A percentile compares a stretch with the other conserved stretches of the same genome.
Evolutionary conservation across 371 early-diverging fungal genomes (phyloP).

Genomic region (Dinochytrium kinnereticum): DNA sequence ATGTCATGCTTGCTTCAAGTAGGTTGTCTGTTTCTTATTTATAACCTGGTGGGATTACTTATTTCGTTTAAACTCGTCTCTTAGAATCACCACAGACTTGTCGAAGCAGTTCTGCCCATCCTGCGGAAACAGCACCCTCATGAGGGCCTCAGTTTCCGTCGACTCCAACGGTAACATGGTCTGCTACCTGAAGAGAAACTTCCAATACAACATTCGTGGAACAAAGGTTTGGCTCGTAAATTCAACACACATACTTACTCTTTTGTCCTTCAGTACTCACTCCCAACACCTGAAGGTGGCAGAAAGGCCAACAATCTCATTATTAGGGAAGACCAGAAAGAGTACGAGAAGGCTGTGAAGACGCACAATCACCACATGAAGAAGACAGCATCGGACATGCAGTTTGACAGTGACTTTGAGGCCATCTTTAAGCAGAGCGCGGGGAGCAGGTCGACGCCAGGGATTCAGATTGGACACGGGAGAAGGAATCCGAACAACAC

Average conservation of each 20-base stretch:
- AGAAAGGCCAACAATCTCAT: slow-evolving; percentile 73
- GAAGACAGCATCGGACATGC: slow-evolving; percentile 21
- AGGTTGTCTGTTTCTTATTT: slow-evolving; percentile 40
- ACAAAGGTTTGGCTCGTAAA: slow-evolving; percentile 65
- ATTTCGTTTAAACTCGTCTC: background rate
- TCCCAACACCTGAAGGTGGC: slow-evolving; percentile 87
- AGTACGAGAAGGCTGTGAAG: slow-evolving; percentile 62
- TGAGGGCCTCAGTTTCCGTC: slow-evolving; percentile 80
- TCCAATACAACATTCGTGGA: slow-evolving; percentile 86
- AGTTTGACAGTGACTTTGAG: slow-evolving; percentile 31
- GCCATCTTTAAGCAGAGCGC: background rate
- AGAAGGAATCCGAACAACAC: slow-evolving; percentile 83
- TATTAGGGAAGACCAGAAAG: slow-evolving; percentile 90
- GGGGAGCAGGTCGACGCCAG: background rate
- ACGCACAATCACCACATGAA: slow-evolving; percentile 23
- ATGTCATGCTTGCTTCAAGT: slow-evolving; percentile 94
- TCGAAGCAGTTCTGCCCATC: slow-evolving; percentile 90
- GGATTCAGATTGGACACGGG: slow-evolving; percentile 75
- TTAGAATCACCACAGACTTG: slow-evolving; percentile 80
- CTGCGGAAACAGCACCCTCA: slow-evolving; percentile 90
- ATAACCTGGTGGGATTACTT: too few relatives aligned
- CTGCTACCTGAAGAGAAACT: slow-evolving; percentile 88
- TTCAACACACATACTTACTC: background rate
- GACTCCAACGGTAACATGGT: slow-evolving; percentile 79
- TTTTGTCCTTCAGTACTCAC: slow-evolving; percentile 63